Conservation (phyloP, 83 land plant genomes). For the Diphasiastrum complanatum region DNA sequence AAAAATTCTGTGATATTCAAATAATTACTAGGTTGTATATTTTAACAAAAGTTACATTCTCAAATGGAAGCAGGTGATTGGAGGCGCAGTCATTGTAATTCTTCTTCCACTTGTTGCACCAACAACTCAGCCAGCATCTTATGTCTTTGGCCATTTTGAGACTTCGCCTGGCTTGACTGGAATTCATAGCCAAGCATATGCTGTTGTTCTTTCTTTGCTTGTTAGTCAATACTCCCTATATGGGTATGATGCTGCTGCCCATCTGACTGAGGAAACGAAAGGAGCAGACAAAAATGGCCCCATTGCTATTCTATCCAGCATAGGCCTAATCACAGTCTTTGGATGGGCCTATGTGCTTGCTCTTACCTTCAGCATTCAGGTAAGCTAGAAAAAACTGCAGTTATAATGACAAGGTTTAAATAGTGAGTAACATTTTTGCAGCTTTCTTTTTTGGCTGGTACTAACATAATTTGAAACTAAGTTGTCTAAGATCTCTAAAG, state of each 20-base stretch:
- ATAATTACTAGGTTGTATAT: too few species aligned
- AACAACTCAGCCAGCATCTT: constrained; percentile 67
- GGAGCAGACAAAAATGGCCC: constrained; percentile 90
- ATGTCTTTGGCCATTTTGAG: constrained; percentile 66
- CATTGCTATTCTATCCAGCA: constrained; percentile 74
- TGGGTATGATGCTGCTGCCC: constrained; percentile 91
- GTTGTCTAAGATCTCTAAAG: too few species aligned
- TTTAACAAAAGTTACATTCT: too few species aligned
- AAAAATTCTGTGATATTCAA: too few species aligned
- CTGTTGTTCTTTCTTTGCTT: constrained; percentile 55
- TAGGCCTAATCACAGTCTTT: constrained; percentile 68
- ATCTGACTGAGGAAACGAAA: constrained; percentile 85
- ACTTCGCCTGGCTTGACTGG: constrained; percentile 49
- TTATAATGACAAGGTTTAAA: too few species aligned
- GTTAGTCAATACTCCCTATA: constrained; percentile 88
- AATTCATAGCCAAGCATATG: constrained; percentile 51
- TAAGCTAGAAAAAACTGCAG: too few species aligned
- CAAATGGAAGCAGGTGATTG: constrained; percentile 78
- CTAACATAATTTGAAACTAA: too few species aligned
- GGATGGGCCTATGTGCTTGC: constrained; percentile 83
- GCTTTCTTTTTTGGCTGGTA: too few species aligned
- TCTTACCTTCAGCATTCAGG: constrained; percentile 86
- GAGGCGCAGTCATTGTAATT: constrained; percentile 67
- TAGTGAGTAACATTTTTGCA: not conserved
- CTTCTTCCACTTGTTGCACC: constrained; percentile 73